Evolutionary conservation across 2,329 filamentous ascomycete species (phyloP), one percentile per base, ranked within the genome.

Genomic region (Pseudocercospora fuligena): DNA sequence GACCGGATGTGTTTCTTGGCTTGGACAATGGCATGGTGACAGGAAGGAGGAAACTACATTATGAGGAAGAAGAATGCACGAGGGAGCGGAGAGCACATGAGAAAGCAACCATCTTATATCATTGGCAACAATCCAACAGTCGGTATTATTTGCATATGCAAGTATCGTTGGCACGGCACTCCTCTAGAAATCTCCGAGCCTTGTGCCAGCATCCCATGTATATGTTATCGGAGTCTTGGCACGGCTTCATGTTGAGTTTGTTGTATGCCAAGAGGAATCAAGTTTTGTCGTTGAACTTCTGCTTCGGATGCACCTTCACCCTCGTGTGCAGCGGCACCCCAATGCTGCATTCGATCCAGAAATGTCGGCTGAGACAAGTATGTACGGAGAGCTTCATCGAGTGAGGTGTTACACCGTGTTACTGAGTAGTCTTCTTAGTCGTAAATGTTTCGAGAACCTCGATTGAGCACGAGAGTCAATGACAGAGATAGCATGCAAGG

Each of bases 151-250:
- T 29, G 51, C 25, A 27, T 14, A 54, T 54, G 51, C 23, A 54
- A 7, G 14, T 54, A 25, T n/a, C 16, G 27, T 8, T 25, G 23
- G 12, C 47, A n/a, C 51, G 51, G 51, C 51, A 56, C 51, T 56
- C 51, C 51, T 56, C 51, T 31, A 54, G 3, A 54, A 54, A n/a
- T 5, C 1, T 21, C 51, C 51, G 51, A 56, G 23, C 21, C 1
- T 27, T 19, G 16, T 56, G 27, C 25, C 51, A 31, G 51, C 51
- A 56, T 56, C 51, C 51, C 51, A 27, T 56, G 51, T n/a, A n/a
- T 31, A 19, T 51, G 51, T 1, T 16, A 16, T n/a, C 16, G 16
- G 27, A 29, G 51, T 56, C 51, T 56, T 56, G 51, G 51, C 51
- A 51, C 40, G 40, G 40, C 40, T 43, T n/a, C 16, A 40, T 6